phyloP scores from a whole-genome alignment of 768 basidiomycete species.

The Cubamyces sp. region DNA sequence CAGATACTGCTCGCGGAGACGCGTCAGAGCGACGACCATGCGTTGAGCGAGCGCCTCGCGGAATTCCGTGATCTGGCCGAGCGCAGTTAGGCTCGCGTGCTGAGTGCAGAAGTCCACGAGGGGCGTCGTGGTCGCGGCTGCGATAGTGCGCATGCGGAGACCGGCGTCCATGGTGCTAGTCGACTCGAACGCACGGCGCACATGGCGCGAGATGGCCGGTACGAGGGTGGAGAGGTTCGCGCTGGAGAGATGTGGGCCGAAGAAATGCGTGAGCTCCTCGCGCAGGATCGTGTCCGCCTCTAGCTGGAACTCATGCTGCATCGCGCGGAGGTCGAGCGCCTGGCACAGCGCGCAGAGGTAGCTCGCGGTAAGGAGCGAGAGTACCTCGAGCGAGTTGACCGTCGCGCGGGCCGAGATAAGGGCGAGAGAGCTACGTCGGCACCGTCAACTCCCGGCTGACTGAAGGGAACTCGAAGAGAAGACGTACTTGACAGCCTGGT shows the following conservation, averaged over 20 bases:
- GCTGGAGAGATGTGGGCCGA: slow-evolving; percentile 43
- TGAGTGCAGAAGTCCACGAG: slow-evolving; percentile 63
- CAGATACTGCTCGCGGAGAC: slow-evolving; percentile 59
- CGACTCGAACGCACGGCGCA: slow-evolving; percentile 61
- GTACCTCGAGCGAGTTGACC: slow-evolving; percentile 74
- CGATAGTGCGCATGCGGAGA: slow-evolving; percentile 73
- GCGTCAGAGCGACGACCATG: slow-evolving; percentile 48
- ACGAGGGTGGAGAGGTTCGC: slow-evolving; percentile 39
- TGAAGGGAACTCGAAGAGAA: neutral
- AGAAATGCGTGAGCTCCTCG: slow-evolving; percentile 53
- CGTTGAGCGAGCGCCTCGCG: slow-evolving; percentile 55
- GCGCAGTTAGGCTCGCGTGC: slow-evolving; percentile 26
- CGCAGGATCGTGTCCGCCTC: slow-evolving; percentile 51
- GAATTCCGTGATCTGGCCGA: slow-evolving; percentile 52
- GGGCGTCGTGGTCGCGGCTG: slow-evolving; percentile 59
- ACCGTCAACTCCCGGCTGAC: slow-evolving; percentile 16
- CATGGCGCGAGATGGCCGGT: slow-evolving; percentile 43
- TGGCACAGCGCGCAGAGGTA: slow-evolving; percentile 82
- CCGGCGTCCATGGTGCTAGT: slow-evolving; percentile 76
- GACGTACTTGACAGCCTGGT: slow-evolving; percentile 86
- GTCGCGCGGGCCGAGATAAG: slow-evolving; percentile 84
- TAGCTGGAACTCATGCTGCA: slow-evolving; percentile 66
- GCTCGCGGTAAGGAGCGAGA: slow-evolving; percentile 72
- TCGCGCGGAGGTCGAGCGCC: slow-evolving; percentile 82
- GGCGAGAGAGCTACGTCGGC: slow-evolving; percentile 61